Evolutionary conservation across 2,329 filamentous ascomycete species (phyloP), one percentile per base, ranked within the genome.

Genomic region (Aspergillus sp.): DNA sequence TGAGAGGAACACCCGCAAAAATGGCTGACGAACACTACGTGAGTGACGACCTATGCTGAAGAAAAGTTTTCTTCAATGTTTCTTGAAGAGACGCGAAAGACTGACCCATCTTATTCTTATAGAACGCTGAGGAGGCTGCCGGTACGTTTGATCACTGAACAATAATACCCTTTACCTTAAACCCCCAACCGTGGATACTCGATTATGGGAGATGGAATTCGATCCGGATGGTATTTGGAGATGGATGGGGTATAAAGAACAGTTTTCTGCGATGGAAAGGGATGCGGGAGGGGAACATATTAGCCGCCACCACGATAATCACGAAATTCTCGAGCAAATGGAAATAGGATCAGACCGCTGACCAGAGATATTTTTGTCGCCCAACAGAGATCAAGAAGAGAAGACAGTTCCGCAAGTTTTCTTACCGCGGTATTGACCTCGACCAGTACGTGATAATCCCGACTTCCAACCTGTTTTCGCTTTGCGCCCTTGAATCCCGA

Each of bases 381-480:
- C 65, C 56, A 66, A 78, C 78, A 88, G 95, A 97, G 91, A 85
- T 99, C 84, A 99, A 98, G 92, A 96, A 91, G 88, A 96, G 90
- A 87, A 96, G 95, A 94, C 85, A 92, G 75, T 97, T 98, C 91
- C 91, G 92, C 86, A 99, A 98, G 90, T 99, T 98, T 82, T 95
- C 93, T 74, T 99, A 97, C 91, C 91, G 95, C 80, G 95, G 95
- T 79, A 91, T 99, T 82, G 95, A 99, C 83, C 93, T 99, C 82
- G 95, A 99, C 82, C 91, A 96, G 94, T 97, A 93, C 78, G 92
- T 85, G 59, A 57, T 55, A 52, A 53, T 56, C 63, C 51, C 45
- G 47, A 32, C 39, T 47, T 22, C 52, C 32, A 55, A 49, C 49
- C 42, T 58, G 32, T 55, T 52, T 53, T 56, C 55, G 39, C 42